Evolutionary conservation across 805 yeast species (phyloP), one percentile per base, ranked within the genome.

Genomic region (Lipomyces starkeyi): DNA sequence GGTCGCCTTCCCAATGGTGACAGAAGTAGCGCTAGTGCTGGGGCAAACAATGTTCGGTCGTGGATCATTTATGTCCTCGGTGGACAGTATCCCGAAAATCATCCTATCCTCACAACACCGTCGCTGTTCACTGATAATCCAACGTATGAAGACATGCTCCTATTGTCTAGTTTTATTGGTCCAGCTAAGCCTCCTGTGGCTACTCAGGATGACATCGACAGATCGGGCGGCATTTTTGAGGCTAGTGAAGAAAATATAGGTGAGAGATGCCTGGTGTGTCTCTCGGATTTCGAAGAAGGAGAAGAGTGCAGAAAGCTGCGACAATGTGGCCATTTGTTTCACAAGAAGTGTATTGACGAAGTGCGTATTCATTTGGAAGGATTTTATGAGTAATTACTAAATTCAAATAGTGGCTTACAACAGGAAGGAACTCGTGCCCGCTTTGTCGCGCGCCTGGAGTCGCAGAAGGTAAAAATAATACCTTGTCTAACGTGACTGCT

Each of bases 11-110:
- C 49, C 49, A 8, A 43, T n/a, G 9, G 22, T 17, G 49, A 43
- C 22, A 17, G 49, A 43, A n/a, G 11, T 43, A n/a, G 22, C 22
- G 49, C 22, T 29, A 53, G n/a, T 3, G 56, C 17, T 22, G 56
- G 56, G 13, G 56, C 56, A 9, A 53, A 22, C 29, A 53, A 53
- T 9, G 63, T 71, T 53, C 78, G 86, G 35, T 83, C 87, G 0
- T 87, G 90, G 90, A 82, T 86, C n/a, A 85, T 87, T 29, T 85
- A 85, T 61, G 88, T 87, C 7, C 82, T 86, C 78, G 89, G 89
- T 0, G 88, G 87, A 54, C 77, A 83, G 14, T 87, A 85, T 71
- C 81, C 84, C 2, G 77, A 76, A 55, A 77, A 82, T 64, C 87
- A 85, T 73, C 87, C 87, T 4, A 74, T 85, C 8, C 77, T 85